Base-by-base conservation (phyloP, 2,329 filamentous ascomycete species). In the Arthrinium puccinioides region DNA sequence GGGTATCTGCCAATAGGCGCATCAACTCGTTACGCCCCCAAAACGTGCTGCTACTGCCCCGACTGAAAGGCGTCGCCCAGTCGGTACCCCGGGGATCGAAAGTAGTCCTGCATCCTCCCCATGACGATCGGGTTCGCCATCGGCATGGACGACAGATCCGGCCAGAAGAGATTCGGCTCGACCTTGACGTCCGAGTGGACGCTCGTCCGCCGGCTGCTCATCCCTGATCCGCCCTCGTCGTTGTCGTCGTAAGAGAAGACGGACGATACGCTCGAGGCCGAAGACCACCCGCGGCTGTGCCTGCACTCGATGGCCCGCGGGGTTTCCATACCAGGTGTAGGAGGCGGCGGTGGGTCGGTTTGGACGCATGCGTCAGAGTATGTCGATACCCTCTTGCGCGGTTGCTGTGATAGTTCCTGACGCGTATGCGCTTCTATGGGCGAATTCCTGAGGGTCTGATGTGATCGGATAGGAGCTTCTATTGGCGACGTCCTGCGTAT, bases 91-190 rank as follows among this genome's bases (percentile, higher is more conserved):
- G 43, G 36, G 6, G 50, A 51, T 15, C 53, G 46, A 32, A 57
- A 57, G 27, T 57, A 57, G 10, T 54, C 54, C 42, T 54, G 51
- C 54, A 57, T 57, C 33, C 53, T 44, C 14, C 54, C 54, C 54
- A 57, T 57, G 9, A 44, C 39, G 20, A 57, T 36, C 6, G 53
- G 53, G 35, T 57, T 57, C 9, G 29, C 24, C 36, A 38, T 9
- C n/a, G n/a, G n/a, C 16, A 40, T 15, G 20, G 31, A 21, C 29
- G 4, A n/a, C 20, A 23, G 20, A n/a, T 21, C 13, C 29, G 15
- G 19, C 14, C 20, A 28, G 29, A n/a, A 23, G 21, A 25, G 14
- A 19, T 18, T 28, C 26, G 32, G 16, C 14, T 42, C 32, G 6
- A 28, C 14, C 20, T 18, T 29, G 21, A 25, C 15, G 26, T 38